These are phyloP conservation scores for Volutella citrinella DNA, from an alignment of 2,329 filamentous ascomycete genomes.

Conservation along the genomic window DNA sequence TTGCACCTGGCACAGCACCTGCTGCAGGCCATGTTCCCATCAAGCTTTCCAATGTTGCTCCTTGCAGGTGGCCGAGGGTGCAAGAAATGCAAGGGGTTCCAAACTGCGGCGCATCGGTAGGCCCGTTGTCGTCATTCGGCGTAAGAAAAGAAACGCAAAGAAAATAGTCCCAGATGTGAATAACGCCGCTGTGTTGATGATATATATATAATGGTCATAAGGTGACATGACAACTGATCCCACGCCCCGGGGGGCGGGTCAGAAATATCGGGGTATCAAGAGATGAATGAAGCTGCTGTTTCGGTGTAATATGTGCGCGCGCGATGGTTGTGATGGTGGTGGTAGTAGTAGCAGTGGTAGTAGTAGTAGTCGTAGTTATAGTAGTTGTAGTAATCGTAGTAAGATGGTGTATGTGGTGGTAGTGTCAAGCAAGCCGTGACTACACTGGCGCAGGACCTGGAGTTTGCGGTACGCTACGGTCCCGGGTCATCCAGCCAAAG, in stretches of 20 bases:
- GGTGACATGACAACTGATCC: constrained; percentile 26
- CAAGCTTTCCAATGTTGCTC: too few relatives aligned
- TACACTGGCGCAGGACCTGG: constrained; percentile 25
- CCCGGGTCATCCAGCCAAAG: constrained; percentile 51
- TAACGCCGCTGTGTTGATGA: constrained; percentile 28
- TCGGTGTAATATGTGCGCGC: constrained; percentile 26
- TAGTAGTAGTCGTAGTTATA: constrained; percentile 6
- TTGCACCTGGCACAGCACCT: too few relatives aligned
- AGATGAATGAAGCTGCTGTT: constrained; percentile 31
- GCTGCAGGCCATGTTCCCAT: too few relatives aligned
- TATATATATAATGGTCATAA: constrained; percentile 29
- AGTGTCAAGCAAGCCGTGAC: constrained; percentile 2
- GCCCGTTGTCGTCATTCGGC: constrained; percentile 4
- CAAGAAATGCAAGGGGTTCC: constrained; percentile 2
- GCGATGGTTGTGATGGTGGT: too few relatives aligned
- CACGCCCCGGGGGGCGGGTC: constrained; percentile 23
- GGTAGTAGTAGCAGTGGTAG: constrained; percentile 12
- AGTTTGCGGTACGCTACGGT: constrained; percentile 36
- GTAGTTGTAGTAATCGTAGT: constrained; percentile 1
- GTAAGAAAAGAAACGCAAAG: constrained; percentile 16
- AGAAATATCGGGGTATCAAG: constrained; percentile 39
- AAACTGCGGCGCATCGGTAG: too few relatives aligned
- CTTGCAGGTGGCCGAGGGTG: too few relatives aligned
- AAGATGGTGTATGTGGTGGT: too few relatives aligned
- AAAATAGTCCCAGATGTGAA: constrained; percentile 21